Conservation (phyloP, 176 grass and related monocot genomes). For the Cenchrus purpureus region DNA sequence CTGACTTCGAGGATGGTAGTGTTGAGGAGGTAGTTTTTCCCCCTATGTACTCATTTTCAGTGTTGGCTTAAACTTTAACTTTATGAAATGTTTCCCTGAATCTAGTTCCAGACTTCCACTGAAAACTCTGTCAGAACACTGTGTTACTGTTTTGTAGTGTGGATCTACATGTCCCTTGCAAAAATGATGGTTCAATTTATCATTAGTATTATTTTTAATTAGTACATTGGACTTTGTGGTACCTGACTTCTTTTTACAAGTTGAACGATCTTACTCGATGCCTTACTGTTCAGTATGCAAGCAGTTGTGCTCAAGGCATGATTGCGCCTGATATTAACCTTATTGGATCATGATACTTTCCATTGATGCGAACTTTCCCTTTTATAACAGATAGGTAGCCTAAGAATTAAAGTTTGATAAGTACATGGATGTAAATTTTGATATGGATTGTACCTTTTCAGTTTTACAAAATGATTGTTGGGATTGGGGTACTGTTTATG, state of each 20-base stretch:
- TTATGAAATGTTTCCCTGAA: neutral
- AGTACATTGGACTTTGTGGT: neutral
- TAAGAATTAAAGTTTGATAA: neutral
- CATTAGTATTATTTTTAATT: neutral
- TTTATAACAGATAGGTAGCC: neutral
- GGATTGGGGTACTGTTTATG: neutral
- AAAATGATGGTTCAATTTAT: neutral
- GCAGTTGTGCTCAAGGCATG: neutral
- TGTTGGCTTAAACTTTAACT: neutral
- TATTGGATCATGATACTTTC: neutral
- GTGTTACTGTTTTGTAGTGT: neutral
- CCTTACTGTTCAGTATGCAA: neutral
- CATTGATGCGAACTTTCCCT: neutral
- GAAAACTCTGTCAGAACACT: neutral
- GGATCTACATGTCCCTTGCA: neutral
- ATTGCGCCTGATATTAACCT: neutral
- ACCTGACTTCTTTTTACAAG: neutral
- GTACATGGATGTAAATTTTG: neutral
- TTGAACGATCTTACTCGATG: neutral
- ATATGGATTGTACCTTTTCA: neutral
- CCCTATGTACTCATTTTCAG: neutral
- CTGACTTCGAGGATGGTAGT: constrained; percentile 77
- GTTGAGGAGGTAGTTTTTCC: constrained; percentile 64
- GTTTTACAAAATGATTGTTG: neutral
- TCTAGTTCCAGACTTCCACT: neutral